Percentiles rank a stretch among this genome's conserved stretches.
These are phyloP conservation scores for Mucor indicus DNA, from an alignment of 371 early-diverging fungal species.

Conservation along the genomic window DNA sequence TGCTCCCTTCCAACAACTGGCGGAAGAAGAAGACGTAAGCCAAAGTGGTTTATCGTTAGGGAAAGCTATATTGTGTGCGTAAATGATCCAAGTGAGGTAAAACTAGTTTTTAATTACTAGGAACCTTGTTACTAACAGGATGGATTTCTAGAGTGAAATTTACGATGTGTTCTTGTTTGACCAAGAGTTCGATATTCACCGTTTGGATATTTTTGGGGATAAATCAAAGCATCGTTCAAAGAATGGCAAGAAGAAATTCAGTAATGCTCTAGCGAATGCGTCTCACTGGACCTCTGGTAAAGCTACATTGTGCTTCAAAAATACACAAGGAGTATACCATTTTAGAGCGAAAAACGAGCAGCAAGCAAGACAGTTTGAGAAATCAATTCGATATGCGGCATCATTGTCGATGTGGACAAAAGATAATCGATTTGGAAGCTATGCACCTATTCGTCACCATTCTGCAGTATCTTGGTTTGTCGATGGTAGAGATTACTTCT, in stretches of 20 bases:
- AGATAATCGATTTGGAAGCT: slow-evolving; percentile 68
- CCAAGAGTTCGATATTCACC: slow-evolving; percentile 36
- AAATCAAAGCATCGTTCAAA: slow-evolving; percentile 6
- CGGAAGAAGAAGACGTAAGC: slow-evolving; percentile 10
- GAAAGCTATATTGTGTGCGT: slow-evolving; percentile 57
- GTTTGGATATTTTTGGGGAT: slow-evolving; percentile 12
- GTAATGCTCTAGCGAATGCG: slow-evolving; percentile 30
- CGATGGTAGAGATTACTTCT: slow-evolving; percentile 82
- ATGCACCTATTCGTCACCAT: slow-evolving; percentile 69
- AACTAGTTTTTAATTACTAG: background rate
- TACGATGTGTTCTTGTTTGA: slow-evolving; percentile 57
- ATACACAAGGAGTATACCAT: slow-evolving; percentile 44
- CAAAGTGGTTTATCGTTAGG: slow-evolving; percentile 60
- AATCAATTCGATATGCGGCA: slow-evolving; percentile 34
- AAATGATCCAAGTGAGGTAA: slow-evolving; percentile 29
- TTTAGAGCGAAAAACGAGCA: slow-evolving; percentile 53
- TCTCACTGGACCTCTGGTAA: slow-evolving; percentile 33
- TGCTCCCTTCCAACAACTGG: slow-evolving; percentile 11
- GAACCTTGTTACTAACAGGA: background rate
- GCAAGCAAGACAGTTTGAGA: slow-evolving; percentile 48
- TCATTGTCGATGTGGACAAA: slow-evolving; percentile 51
- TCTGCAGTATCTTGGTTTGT: slow-evolving; percentile 68
- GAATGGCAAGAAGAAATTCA: slow-evolving; percentile 18
- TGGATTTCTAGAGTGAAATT: slow-evolving; percentile 23
- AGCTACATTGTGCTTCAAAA: slow-evolving; percentile 40